Evolutionary conservation across 768 basidiomycete species (phyloP), one percentile per base, ranked within the genome.

Genomic region (Galerina marginata): DNA sequence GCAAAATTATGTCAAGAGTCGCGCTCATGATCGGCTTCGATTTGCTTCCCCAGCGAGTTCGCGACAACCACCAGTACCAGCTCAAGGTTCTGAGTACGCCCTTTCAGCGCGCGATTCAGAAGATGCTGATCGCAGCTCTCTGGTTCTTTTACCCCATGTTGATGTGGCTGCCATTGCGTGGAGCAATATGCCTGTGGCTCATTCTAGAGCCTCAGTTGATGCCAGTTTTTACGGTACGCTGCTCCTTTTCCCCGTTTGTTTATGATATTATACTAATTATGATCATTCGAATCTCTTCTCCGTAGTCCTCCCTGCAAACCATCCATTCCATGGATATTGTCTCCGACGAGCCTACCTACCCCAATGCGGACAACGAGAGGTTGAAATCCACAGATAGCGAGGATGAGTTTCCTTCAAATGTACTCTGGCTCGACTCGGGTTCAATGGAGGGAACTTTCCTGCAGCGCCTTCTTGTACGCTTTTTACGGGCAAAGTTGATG

Each of bases 111-210:
- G 29, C 3, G 6, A 14, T 56, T 9, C 54, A 47, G 40, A 56
- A 37, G 25, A 23, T 20, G 12, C 11, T 44, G 1, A 46, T 46
- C 11, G 26, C 29, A 0, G 10, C 7, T 16, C 33, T 56, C 2
- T 56, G 33, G 54, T 23, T 56, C 9, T 15, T 56, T 15, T 56
- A 56, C 37, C 54, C 44, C 26, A 29, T 10, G 36, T 20, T 56
- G 11, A 56, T 56, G 54, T 56, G 54, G 54, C 43, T 56, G 10
- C 54, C 54, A 14, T 45, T 56, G 36, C 44, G 43, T 4, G 54
- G 54, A 23, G 29, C 37, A 6, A 56, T 56, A 16, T 46, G 33
- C 11, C 45, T 56, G 12, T 16, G 42, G 14, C 26, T 56, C 6
- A 44, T 56, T 25, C 25, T 56, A 9, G 44, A 56, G 23, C 54